Conservation (phyloP, 129 eudicot genomes). For the Centaurea solstitialis region DNA sequence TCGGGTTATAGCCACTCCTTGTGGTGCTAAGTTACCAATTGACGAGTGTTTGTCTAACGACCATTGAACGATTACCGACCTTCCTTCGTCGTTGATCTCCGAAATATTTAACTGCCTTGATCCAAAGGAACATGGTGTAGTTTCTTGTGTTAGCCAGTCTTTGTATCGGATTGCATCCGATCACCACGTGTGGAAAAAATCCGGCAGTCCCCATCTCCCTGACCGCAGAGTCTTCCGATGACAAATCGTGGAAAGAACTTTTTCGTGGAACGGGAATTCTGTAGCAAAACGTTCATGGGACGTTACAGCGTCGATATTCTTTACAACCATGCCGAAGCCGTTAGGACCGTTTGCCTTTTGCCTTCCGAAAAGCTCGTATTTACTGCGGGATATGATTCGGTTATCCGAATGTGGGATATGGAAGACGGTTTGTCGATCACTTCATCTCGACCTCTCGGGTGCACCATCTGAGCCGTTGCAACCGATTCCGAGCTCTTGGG, state of each 20-base stretch:
- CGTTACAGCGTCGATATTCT: conserved; percentile 64
- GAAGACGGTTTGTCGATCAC: conserved; percentile 83
- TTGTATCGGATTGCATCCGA: conserved; percentile 74
- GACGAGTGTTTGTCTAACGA: conserved; percentile 31
- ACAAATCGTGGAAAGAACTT: conserved; percentile 84
- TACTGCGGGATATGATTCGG: conserved; percentile 89
- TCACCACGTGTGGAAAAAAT: conserved; percentile 73
- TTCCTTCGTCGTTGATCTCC: conserved; percentile 75
- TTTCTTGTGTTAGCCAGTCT: conserved; percentile 71
- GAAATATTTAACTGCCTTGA: conserved; percentile 90
- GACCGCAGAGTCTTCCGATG: conserved; percentile 38
- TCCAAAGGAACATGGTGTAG: conserved; percentile 87
- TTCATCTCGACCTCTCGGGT: conserved; percentile 73
- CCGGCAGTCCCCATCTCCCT: conserved; percentile 34
- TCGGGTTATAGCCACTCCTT: conserved; percentile 12
- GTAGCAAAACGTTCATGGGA: conserved; percentile 82
- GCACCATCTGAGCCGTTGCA: conserved; percentile 89
- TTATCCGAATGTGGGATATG: conserved; percentile 89
- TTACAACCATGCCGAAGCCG: conserved; percentile 76
- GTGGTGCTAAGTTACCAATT: conserved; percentile 21
- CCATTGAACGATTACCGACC: conserved; percentile 64
- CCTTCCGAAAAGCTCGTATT: conserved; percentile 71
- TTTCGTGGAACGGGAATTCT: conserved; percentile 79
- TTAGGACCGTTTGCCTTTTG: conserved; percentile 64
- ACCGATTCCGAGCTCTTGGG: conserved; percentile 76